Percentiles rank a stretch among this genome's conserved stretches.
Conservation (phyloP, 2,329 filamentous ascomycete species). For the Stemphylium beticola region DNA sequence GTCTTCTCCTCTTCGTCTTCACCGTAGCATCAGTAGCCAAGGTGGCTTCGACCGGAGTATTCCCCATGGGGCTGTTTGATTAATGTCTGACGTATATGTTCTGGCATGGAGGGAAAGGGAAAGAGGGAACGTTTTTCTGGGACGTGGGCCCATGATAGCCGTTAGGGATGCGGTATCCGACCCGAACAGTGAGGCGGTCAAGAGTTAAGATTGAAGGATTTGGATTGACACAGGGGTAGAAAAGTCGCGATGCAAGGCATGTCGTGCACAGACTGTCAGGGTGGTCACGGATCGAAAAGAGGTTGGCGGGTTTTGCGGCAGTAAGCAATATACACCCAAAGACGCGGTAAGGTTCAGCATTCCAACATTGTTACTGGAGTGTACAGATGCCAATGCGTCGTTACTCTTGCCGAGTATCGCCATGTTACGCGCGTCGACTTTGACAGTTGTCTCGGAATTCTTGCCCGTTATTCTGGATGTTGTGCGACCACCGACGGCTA, state of each 20-base stretch:
- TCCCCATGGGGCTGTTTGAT: constrained; percentile 14
- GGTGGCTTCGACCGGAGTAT: constrained; percentile 5
- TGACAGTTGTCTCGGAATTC: constrained; percentile 1
- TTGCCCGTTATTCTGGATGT: neutral
- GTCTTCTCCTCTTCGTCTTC: constrained; percentile 9
- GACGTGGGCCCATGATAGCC: constrained; percentile 7
- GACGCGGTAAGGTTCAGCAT: neutral
- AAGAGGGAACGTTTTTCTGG: constrained; percentile 2
- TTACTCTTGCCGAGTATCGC: neutral
- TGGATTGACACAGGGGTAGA: constrained; percentile 3
- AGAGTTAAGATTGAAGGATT: constrained; percentile 12
- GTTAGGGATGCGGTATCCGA: constrained; percentile 4
- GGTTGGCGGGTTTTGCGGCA: constrained; percentile 9
- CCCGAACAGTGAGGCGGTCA: constrained; percentile 12
- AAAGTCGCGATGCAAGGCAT: constrained; percentile 5
- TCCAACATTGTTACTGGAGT: neutral
- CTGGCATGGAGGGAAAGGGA: constrained; percentile 5
- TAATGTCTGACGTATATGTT: neutral
- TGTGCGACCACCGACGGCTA: neutral
- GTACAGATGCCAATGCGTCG: neutral
- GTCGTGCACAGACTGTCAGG: constrained; percentile 6
- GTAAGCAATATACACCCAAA: constrained; percentile 1
- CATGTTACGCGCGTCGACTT: neutral
- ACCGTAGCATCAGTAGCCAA: neutral
- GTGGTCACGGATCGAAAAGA: constrained; percentile 7